Conservation (phyloP, 352 stramenopile species). For the Globisporangium alternatum region DNA sequence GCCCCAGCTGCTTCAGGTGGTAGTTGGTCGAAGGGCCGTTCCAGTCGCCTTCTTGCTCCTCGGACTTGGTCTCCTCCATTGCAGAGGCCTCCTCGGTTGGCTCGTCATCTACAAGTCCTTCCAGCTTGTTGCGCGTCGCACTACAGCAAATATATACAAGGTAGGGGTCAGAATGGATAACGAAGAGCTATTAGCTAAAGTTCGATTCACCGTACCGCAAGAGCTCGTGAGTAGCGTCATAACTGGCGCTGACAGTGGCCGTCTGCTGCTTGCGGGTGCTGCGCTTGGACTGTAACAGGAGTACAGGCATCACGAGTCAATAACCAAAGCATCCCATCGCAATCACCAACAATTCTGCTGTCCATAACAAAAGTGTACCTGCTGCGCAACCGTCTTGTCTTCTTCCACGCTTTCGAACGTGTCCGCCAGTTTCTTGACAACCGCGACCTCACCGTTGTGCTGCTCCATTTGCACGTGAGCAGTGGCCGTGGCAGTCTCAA, state of each 20-base stretch:
- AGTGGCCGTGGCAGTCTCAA: constrained; percentile 4
- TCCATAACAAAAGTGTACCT: constrained; percentile 8
- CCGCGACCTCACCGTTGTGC: background rate
- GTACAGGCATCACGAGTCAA: background rate
- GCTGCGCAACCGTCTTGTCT: constrained; percentile 7
- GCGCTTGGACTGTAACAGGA: constrained; percentile 2
- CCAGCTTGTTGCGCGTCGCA: constrained; percentile 35
- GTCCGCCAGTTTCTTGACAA: background rate
- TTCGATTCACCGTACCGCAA: constrained; percentile 21
- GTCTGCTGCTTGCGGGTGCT: constrained; percentile 11
- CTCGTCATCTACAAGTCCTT: constrained; percentile 25
- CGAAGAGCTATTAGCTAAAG: background rate
- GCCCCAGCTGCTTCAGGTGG: constrained; percentile 74
- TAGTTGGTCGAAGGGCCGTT: constrained; percentile 67
- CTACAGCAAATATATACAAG: background rate
- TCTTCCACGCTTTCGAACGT: constrained; percentile 8
- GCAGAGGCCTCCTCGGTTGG: constrained; percentile 4
- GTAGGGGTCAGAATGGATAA: background rate
- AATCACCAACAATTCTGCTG: background rate
- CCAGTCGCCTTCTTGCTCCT: constrained; percentile 29
- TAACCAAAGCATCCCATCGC: background rate
- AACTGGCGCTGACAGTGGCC: constrained; percentile 11
- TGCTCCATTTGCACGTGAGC: constrained; percentile 1
- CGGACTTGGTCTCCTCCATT: constrained; percentile 11
- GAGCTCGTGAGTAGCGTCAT: constrained; percentile 29